phyloP scores from a whole-genome alignment of 768 basidiomycete genomes.

The Lentinus brumalis region DNA sequence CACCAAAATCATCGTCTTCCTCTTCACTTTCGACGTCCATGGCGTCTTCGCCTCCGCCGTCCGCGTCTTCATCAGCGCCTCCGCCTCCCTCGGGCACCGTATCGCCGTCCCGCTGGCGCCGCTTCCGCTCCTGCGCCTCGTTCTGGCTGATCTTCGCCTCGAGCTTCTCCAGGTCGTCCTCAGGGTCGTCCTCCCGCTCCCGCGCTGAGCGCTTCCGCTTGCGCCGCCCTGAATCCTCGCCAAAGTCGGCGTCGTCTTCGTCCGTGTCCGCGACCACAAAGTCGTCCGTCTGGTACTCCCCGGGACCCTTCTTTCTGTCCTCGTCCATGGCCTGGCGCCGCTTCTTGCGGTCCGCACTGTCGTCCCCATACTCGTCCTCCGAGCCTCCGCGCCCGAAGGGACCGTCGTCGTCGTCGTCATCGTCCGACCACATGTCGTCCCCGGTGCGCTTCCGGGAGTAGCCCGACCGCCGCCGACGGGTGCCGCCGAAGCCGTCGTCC shows the following conservation, averaged over 20 bases:
- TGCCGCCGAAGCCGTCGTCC: slow-evolving; percentile 48
- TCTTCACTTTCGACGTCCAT: slow-evolving; percentile 81
- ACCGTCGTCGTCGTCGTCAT: slow-evolving; percentile 60
- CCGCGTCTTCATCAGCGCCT: slow-evolving; percentile 31
- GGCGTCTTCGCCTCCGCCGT: slow-evolving; percentile 43
- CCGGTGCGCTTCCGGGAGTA: slow-evolving; percentile 42
- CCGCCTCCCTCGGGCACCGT: slow-evolving; percentile 31
- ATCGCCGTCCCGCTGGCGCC: slow-evolving; percentile 35
- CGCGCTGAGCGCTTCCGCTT: slow-evolving; percentile 13
- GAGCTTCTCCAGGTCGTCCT: slow-evolving; percentile 70
- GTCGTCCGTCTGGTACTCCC: slow-evolving; percentile 83
- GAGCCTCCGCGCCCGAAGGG: slow-evolving; percentile 25
- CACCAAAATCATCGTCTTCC: slow-evolving; percentile 70
- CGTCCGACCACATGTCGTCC: slow-evolving; percentile 65
- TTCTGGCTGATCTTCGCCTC: slow-evolving; percentile 65
- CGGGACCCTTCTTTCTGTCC: slow-evolving; percentile 47
- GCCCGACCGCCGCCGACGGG: slow-evolving; percentile 47
- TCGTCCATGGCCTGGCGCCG: slow-evolving; percentile 37
- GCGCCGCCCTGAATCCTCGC: slow-evolving; percentile 10
- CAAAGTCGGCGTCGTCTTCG: slow-evolving; percentile 44
- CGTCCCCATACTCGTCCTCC: slow-evolving; percentile 55
- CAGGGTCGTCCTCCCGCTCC: slow-evolving; percentile 39
- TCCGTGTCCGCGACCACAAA: slow-evolving; percentile 84
- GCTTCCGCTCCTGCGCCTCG: slow-evolving; percentile 55
- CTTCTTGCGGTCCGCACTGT: slow-evolving; percentile 45